Evolutionary conservation across 345 rosid genomes (phyloP), one percentile per base, ranked within the genome.

Genomic region (Cochlearia excelsa): DNA sequence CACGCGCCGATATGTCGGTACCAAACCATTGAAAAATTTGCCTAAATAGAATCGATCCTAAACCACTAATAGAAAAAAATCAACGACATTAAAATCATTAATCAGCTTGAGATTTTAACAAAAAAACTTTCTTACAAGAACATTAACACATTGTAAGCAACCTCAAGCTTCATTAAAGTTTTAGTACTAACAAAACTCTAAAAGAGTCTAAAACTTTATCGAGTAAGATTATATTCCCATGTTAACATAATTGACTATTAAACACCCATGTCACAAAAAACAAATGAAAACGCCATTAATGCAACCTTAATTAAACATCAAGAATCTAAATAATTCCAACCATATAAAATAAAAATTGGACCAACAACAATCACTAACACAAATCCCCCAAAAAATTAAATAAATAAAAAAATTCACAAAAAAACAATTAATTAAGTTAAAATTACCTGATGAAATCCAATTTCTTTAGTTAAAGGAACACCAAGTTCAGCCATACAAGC

Each of bases 401-500:
- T 16, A 16, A 16, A 16, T 16, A 16, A 16, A 16, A 16, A 16
- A 16, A 16, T 16, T 16, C 0, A 16, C 23, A 16, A 16, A 16
- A 16, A 16, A 16, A 16, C n/a, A n/a, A n/a, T n/a, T 16, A 16
- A 16, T 16, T 16, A 16, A 16, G 23, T 16, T 16, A 16, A 16
- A 16, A 16, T 43, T 53, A 90, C 97, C 97, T 90, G 97, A 79
- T 87, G 97, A 46, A 90, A 90, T 1, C 97, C 97, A 64, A 74
- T 73, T 79, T 90, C 90, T 65, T 83, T 90, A 43, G 97, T 87
- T 67, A 90, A 90, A 34, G 97, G 97, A 56, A 90, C 95, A 10
- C 97, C 97, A 70, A 90, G 88, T 90, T 16, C 23, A 16, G 23
- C 23, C 23, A 16, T 16, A 16, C 23, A 16, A 16, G 23, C 23